phyloP scores from a whole-genome alignment of 176 grass and related monocot species.

The Oryza meyeriana region DNA sequence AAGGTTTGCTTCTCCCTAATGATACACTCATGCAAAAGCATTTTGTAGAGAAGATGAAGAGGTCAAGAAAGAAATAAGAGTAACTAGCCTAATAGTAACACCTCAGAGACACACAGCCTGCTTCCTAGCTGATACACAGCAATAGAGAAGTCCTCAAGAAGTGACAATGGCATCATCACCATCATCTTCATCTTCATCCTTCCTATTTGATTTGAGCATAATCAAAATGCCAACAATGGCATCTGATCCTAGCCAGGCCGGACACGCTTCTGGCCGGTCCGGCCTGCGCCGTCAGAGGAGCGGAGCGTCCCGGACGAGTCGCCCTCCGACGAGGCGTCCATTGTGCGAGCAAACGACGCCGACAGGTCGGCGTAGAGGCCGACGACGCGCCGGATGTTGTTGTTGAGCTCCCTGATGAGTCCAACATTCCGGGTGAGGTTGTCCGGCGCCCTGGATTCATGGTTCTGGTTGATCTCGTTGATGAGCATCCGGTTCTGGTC shows the following conservation, averaged over 20 bases:
- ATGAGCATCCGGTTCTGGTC: constrained; percentile 81
- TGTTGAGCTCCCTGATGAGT: constrained; percentile 82
- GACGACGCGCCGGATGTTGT: constrained; percentile 76
- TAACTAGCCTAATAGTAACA: constrained; percentile 25
- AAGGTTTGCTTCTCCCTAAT: constrained; percentile 4
- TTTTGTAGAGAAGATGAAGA: constrained; percentile 22
- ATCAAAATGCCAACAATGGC: not conserved
- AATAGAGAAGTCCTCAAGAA: not conserved
- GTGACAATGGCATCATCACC: not conserved
- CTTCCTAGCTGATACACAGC: constrained; percentile 18
- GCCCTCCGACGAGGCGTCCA: constrained; percentile 63
- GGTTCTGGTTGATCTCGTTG: constrained; percentile 87
- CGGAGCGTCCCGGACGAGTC: constrained; percentile 60
- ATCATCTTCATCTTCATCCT: not conserved
- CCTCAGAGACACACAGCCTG: not conserved
- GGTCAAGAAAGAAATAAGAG: constrained; percentile 1
- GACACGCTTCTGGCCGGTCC: constrained; percentile 46
- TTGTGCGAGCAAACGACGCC: constrained; percentile 48
- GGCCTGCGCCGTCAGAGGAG: constrained; percentile 19
- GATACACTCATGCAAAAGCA: constrained; percentile 27
- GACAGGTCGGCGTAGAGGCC: constrained; percentile 75
- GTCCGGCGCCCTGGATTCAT: constrained; percentile 58
- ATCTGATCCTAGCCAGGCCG: constrained; percentile 24
- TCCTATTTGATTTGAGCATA: not conserved
- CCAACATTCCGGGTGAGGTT: constrained; percentile 71